Conservation (phyloP, 139 green algal species). For the Chlamydomonas sp. region DNA sequence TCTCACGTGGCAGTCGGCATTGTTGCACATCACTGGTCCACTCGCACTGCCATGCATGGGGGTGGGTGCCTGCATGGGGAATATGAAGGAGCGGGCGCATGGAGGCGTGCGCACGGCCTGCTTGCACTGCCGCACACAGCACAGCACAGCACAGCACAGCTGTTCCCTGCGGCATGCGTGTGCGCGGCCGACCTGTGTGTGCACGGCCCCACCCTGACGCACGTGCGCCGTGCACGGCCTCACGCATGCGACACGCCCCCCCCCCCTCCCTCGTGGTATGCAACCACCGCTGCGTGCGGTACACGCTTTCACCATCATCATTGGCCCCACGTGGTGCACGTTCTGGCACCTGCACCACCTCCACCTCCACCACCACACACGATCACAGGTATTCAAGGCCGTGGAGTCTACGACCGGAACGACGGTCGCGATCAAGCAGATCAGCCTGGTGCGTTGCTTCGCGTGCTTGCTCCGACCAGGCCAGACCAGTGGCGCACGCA, state of each 20-base stretch:
- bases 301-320: too few species aligned
- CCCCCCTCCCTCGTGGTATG: background rate
- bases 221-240: background rate
- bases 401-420: slow-evolving; percentile 75
- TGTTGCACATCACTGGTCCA: background rate
- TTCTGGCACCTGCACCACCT: too few species aligned
- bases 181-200: background rate
- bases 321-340: too few species aligned
- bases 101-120: too few species aligned
- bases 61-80: too few species aligned
- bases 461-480: background rate
- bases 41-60: background rate
- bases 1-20: too few species aligned
- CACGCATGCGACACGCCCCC: background rate
- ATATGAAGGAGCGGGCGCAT: too few species aligned
- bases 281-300: too few species aligned
- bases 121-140: background rate
- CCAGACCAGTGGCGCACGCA: background rate
- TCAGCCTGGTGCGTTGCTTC: slow-evolving; percentile 48
- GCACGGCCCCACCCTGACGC: too few species aligned
- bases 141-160: too few species aligned
- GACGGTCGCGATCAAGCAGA: slow-evolving; percentile 92
- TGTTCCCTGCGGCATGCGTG: background rate
- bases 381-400: too few species aligned
- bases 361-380: too few species aligned